Conservation (phyloP, 768 basidiomycete species). For the Pilatotrama ljubarskyi region DNA sequence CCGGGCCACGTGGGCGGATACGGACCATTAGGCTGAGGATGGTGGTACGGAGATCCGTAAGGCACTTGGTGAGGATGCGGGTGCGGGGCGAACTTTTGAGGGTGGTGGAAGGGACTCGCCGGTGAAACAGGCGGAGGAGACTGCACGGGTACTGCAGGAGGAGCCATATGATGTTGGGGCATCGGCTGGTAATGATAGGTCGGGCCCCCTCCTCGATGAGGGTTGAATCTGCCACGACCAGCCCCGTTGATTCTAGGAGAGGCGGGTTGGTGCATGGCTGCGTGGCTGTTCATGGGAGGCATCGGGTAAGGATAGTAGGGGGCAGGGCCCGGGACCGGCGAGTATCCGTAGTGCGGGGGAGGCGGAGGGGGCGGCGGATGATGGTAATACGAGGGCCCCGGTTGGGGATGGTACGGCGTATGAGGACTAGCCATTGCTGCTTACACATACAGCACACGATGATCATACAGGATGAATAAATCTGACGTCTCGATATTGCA, state of each 20-base stretch:
- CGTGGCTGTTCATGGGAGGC: constrained; percentile 42
- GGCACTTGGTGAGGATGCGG: constrained; percentile 27
- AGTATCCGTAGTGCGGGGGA: constrained; percentile 27
- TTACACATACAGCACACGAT: background rate
- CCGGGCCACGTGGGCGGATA: constrained; percentile 48
- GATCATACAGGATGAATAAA: constrained; percentile 1
- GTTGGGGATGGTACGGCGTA: constrained; percentile 34
- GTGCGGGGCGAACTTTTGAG: constrained; percentile 35
- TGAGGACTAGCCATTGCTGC: constrained; percentile 33
- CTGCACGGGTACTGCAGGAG: constrained; percentile 25
- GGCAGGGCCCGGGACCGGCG: constrained; percentile 23
- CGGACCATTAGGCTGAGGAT: constrained; percentile 30
- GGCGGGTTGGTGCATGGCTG: constrained; percentile 38
- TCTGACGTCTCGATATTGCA: background rate
- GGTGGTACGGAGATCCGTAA: constrained; percentile 31
- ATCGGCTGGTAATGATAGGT: constrained; percentile 41
- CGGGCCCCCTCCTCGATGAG: constrained; percentile 40
- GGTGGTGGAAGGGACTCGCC: constrained; percentile 31
- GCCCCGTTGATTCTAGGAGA: constrained; percentile 38
- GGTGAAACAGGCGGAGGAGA: constrained; percentile 30
- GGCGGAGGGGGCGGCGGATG: constrained; percentile 30
- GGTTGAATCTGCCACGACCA: constrained; percentile 37
- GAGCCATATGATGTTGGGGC: constrained; percentile 30
- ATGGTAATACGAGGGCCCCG: constrained; percentile 36
- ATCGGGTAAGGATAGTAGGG: constrained; percentile 36